Base-by-base conservation (phyloP, 1,284 basidiomycete genomes). In the Puccinia sorghi region DNA sequence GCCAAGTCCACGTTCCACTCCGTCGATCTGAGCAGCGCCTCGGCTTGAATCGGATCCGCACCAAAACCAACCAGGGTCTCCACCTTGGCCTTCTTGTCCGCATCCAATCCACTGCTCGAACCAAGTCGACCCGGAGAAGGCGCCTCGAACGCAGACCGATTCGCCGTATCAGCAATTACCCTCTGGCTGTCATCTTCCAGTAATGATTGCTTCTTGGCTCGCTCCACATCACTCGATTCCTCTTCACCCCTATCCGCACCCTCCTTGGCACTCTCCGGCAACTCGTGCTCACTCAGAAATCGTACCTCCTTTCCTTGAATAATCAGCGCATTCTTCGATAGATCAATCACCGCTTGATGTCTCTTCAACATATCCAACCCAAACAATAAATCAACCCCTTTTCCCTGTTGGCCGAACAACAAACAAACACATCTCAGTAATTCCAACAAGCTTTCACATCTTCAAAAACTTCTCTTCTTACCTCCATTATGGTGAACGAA, bases 331-430 rank as follows among this genome's bases (percentile, higher is more conserved):
- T 91, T 90, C 84, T 93, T 93, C 80, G 90, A 88, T 37, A 99
- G 89, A 85, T 99, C 97, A 84, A 99, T 97, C 82, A 90, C 92
- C 11, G 94, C 95, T 84, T 97, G 94, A 84, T 97, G 93, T 1
- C 94, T 91, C 85, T 96, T 98, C 76, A 99, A 89, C 97, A 99
- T 99, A 87, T 99, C 96, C 22, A 99, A 88, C 5, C 96, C 97
- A 73, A 99, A 92, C 1, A 99, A 87, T 25, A 99, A 89, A 82
- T 99, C 96, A 56, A 98, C 94, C 76, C 92, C 90, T 46, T 90
- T 89, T 32, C 94, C 94, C 91, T 93, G 81, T 22, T 41, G 7
- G 27, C 39, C 39, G 17, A 15, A 17, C 8, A 27, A 61, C 20
- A 57, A 52, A 67, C 20, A 37, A 54, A 57, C 37, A 57, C 37